These are phyloP conservation scores for Tricholoma flavovirens DNA, from an alignment of 768 basidiomycete genomes.

Conservation along the genomic window DNA sequence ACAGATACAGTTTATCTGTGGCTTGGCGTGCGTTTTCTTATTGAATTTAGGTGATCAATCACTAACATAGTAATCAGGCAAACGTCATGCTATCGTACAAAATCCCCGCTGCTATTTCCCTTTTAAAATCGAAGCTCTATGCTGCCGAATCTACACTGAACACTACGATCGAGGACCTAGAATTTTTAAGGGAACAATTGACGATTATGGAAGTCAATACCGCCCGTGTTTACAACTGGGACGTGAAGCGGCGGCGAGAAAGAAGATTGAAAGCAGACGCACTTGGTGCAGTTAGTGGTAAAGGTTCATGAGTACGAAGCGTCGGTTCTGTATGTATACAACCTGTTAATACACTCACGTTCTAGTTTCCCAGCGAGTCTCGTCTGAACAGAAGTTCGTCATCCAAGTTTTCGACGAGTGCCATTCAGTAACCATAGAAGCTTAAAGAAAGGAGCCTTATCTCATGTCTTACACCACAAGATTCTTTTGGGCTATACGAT, in stretches of 20 bases:
- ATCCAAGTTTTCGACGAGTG: no score
- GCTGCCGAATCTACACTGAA: conserved; percentile 61
- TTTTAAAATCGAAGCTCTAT: conserved; percentile 70
- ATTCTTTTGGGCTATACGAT: no score
- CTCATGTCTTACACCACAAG: no score
- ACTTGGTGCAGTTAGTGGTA: neutral
- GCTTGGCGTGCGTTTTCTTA: conserved; percentile 71
- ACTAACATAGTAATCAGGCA: conserved; percentile 47
- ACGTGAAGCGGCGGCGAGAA: conserved; percentile 78
- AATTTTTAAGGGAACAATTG: conserved; percentile 89
- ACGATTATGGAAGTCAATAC: conserved; percentile 97
- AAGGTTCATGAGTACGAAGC: neutral
- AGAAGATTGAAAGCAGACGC: conserved; percentile 36
- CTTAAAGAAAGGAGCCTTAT: no score
- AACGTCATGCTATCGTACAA: conserved; percentile 98
- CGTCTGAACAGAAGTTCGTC: no score
- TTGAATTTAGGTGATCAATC: neutral
- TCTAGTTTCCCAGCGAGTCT: neutral
- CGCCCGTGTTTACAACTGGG: conserved; percentile 94
- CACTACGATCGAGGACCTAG: conserved; percentile 80
- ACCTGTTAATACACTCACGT: neutral
- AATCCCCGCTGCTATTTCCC: conserved; percentile 64
- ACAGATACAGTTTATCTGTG: conserved; percentile 90
- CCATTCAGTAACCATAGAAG: no score
- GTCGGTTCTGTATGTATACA: neutral